phyloP scores from a whole-genome alignment of 2,329 filamentous ascomycete species.

The Fusarium sulawesiense region DNA sequence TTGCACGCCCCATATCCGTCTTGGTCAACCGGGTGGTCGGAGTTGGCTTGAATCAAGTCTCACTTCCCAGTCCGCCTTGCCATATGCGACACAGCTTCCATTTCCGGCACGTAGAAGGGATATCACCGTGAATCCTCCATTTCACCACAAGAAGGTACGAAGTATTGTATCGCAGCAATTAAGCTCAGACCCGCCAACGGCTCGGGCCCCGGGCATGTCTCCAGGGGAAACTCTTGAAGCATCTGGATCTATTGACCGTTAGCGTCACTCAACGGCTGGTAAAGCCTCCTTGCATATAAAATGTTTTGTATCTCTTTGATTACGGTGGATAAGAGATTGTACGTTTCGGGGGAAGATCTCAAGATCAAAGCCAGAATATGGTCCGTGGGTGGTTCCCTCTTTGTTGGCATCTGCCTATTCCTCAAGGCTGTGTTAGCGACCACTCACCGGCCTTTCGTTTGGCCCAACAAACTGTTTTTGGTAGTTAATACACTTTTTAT shows the following conservation, averaged over 20 bases:
- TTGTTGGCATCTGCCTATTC: conserved; percentile 1
- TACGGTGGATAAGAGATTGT: not conserved
- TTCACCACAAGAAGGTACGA: not conserved
- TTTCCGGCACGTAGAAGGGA: not conserved
- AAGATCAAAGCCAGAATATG: not conserved
- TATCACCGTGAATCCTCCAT: not conserved
- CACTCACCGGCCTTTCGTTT: not conserved
- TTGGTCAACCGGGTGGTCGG: not conserved
- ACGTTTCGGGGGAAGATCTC: not conserved
- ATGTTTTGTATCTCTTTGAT: not conserved
- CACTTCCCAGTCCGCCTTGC: conserved; percentile 6
- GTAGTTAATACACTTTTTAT: not conserved
- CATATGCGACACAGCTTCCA: conserved; percentile 6
- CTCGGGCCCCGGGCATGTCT: not conserved
- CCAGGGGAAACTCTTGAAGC: not conserved
- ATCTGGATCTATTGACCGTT: not conserved
- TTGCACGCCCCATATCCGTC: not conserved
- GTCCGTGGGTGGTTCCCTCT: not conserved
- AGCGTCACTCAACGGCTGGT: not conserved
- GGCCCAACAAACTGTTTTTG: not conserved
- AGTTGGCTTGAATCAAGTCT: conserved; percentile 12
- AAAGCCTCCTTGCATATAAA: not conserved
- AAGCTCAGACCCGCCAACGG: not conserved
- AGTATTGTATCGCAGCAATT: not conserved
- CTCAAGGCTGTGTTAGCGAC: not conserved